Evolutionary conservation across 768 basidiomycete species (phyloP).

Genomic region (Phylloporus sp.): DNA sequence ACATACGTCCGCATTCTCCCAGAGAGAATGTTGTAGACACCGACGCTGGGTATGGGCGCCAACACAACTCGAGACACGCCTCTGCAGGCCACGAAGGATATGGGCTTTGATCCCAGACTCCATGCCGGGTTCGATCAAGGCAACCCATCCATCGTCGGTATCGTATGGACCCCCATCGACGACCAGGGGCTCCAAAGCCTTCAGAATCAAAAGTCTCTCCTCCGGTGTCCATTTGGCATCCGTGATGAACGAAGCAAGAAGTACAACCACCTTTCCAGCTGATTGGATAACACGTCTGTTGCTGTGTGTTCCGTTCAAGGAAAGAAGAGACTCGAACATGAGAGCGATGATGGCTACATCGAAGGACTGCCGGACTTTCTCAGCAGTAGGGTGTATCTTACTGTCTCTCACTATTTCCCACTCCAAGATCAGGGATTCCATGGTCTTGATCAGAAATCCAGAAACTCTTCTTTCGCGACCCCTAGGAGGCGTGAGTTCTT

Average conservation of each 20-base stretch:
- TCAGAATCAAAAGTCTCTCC: slow-evolving; percentile 64
- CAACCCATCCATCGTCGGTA: slow-evolving; percentile 35
- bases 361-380: slow-evolving; percentile 60
- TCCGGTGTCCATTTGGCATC: slow-evolving; percentile 47
- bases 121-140: slow-evolving; percentile 44
- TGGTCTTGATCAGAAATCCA: slow-evolving; percentile 55
- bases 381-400: slow-evolving; percentile 45
- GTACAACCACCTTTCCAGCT: slow-evolving; percentile 51
- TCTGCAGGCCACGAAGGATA: slow-evolving; percentile 38
- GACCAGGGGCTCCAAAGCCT: slow-evolving; percentile 64
- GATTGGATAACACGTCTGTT: slow-evolving; percentile 61
- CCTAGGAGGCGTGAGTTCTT: slow-evolving; percentile 44
- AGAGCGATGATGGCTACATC: slow-evolving; percentile 68
- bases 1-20: slow-evolving; percentile 67
- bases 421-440: slow-evolving; percentile 48
- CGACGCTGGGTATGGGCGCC: slow-evolving; percentile 21
- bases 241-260: slow-evolving; percentile 40
- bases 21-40: slow-evolving; percentile 55
- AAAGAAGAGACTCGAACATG: slow-evolving; percentile 63
- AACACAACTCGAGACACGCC: slow-evolving; percentile 5
- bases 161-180: slow-evolving; percentile 33
- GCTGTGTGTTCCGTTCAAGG: slow-evolving; percentile 58
- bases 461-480: slow-evolving; percentile 62
- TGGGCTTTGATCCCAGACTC: slow-evolving; percentile 64
- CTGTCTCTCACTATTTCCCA: slow-evolving; percentile 43